Evolutionary conservation across 345 rosid genomes (phyloP).

Genomic region (Limnanthes douglasii): DNA sequence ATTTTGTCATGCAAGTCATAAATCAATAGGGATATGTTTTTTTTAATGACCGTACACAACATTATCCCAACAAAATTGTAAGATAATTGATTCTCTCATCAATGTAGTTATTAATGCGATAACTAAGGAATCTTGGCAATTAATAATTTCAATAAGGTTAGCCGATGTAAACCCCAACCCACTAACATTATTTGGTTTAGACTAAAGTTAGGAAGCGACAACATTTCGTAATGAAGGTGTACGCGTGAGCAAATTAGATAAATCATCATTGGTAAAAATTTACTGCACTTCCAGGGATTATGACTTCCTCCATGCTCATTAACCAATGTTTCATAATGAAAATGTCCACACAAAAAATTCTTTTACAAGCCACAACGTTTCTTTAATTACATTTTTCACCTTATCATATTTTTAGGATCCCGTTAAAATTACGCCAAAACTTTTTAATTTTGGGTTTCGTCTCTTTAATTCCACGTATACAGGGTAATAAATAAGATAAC

Average conservation of each 20-base stretch:
- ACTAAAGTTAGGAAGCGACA: conserved; percentile 24
- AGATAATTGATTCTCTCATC: conserved; percentile 56
- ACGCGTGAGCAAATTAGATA: conserved; percentile 27
- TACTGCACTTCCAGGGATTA: too few relatives aligned
- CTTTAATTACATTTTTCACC: too few relatives aligned
- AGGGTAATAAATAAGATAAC: too few relatives aligned
- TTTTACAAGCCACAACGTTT: too few relatives aligned
- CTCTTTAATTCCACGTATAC: too few relatives aligned
- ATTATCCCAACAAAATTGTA: conserved; percentile 34
- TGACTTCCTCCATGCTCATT: too few relatives aligned
- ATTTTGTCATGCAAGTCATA: conserved; percentile 43
- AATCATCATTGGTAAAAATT: conserved; percentile 56
- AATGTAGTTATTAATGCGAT: conserved; percentile 34
- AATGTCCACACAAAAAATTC: too few relatives aligned
- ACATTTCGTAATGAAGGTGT: conserved; percentile 46
- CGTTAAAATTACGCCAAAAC: too few relatives aligned
- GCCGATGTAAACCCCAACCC: conserved; percentile 38
- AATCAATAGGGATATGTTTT: conserved; percentile 65
- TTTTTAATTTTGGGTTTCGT: too few relatives aligned
- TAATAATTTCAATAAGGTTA: conserved; percentile 65
- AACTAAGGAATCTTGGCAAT: conserved; percentile 51
- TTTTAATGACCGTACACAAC: conserved; percentile 42
- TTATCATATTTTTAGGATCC: too few relatives aligned
- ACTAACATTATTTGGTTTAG: conserved; percentile 35
- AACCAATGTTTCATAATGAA: too few relatives aligned